phyloP scores from a whole-genome alignment of 225 moss, liverwort and hornwort genomes.

The Marchantia polymorpha region DNA sequence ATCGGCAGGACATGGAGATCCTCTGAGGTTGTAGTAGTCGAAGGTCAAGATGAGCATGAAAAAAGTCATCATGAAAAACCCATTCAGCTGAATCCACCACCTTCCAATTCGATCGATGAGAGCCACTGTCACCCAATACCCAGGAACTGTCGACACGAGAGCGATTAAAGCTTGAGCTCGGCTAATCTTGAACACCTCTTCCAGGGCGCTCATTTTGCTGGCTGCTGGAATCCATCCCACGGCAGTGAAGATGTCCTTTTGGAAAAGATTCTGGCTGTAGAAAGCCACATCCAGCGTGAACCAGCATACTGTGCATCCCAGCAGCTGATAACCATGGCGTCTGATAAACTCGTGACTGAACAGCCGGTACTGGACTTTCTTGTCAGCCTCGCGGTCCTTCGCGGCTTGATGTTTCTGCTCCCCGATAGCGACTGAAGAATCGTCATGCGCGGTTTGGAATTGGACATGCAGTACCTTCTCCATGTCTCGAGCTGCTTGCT shows the following conservation, averaged over 20 bases:
- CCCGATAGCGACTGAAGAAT: neutral
- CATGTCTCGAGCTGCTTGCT: conserved; percentile 22
- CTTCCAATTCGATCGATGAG: conserved; percentile 47
- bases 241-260: conserved; percentile 25
- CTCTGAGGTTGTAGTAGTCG: conserved; percentile 45
- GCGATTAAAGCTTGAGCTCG: conserved; percentile 36
- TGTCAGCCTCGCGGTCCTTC: neutral
- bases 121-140: conserved; percentile 41
- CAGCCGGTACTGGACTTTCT: conserved; percentile 20
- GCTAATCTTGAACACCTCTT: conserved; percentile 23
- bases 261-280: conserved; percentile 39
- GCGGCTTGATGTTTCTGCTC: neutral
- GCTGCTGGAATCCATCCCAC: conserved; percentile 33
- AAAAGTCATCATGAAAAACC: conserved; percentile 66
- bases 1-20: neutral
- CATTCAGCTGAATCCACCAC: conserved; percentile 59
- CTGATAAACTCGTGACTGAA: conserved; percentile 27
- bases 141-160: conserved; percentile 36
- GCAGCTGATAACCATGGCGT: conserved; percentile 28
- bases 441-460: conserved; percentile 23
- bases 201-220: conserved; percentile 27
- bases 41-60: conserved; percentile 62
- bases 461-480: conserved; percentile 20
- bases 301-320: conserved; percentile 25
- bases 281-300: conserved; percentile 34